These are phyloP conservation scores for Teunomyces gatunensis DNA, from an alignment of 805 yeast genomes.

Conservation along the genomic window DNA sequence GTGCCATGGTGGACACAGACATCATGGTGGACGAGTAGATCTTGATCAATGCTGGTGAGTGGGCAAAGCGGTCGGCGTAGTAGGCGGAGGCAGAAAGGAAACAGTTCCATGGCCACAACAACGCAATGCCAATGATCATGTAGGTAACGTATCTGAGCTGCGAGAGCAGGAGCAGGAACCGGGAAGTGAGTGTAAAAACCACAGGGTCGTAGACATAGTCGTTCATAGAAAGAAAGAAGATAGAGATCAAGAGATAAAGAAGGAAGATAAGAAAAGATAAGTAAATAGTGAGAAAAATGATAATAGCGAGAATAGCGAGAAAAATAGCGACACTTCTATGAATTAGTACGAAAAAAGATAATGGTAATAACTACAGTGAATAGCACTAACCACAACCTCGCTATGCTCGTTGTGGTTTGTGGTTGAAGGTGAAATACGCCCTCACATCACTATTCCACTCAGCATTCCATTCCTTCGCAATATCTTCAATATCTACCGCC, in stretches of 20 bases:
- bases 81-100: conserved; percentile 83
- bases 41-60: conserved; percentile 48
- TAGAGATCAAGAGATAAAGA: too few species aligned
- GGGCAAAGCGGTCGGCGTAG: conserved; percentile 59
- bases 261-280: neutral
- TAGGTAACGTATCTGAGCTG: conserved; percentile 55
- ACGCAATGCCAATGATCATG: conserved; percentile 67
- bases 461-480: conserved; percentile 8
- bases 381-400: too few species aligned
- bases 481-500: conserved; percentile 6
- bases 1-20: conserved; percentile 75
- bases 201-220: conserved; percentile 18
- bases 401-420: too few species aligned
- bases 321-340: too few species aligned
- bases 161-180: conserved; percentile 18
- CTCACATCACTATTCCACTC: conserved; percentile 6
- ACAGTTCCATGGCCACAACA: conserved; percentile 97
- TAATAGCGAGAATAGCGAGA: neutral
- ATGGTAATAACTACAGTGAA: too few species aligned
- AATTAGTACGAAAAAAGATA: too few species aligned
- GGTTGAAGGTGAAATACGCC: conserved; percentile 6
- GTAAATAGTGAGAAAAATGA: too few species aligned
- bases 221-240: neutral
- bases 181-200: conserved; percentile 11
- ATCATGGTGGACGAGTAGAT: conserved; percentile 81